A percentile compares a stretch with the other conserved stretches of the same genome.
phyloP scores from a whole-genome alignment of 345 rosid genomes.

The Anacardium occidentale region DNA sequence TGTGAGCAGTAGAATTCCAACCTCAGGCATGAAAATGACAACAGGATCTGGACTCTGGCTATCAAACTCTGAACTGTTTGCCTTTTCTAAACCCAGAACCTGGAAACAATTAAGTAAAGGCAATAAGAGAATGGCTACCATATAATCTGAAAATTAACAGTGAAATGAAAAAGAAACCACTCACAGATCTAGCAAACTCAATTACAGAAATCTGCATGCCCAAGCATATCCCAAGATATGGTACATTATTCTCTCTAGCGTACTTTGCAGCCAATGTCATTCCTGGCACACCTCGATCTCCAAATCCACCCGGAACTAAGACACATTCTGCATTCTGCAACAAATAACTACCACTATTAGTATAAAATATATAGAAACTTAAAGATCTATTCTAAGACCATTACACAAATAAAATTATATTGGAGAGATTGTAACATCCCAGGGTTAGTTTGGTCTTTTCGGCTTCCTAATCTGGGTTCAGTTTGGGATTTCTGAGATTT shows the following conservation, averaged over 20 bases:
- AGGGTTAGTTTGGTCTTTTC: too few species aligned
- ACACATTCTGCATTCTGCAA: slow-evolving; percentile 86
- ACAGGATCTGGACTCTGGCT: slow-evolving; percentile 71
- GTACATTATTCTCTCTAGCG: slow-evolving; percentile 86
- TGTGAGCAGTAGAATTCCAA: slow-evolving; percentile 22
- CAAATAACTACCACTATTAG: background rate
- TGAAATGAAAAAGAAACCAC: slow-evolving; percentile 30
- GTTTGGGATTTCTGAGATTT: too few species aligned
- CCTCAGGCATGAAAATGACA: slow-evolving; percentile 97
- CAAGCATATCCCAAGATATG: slow-evolving; percentile 93
- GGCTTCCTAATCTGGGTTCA: too few species aligned
- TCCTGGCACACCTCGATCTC: slow-evolving; percentile 94
- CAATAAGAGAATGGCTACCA: background rate
- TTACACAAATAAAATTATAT: slow-evolving; percentile 4
- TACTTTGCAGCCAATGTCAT: slow-evolving; percentile 93
- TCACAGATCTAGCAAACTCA: slow-evolving; percentile 87
- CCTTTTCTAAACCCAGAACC: slow-evolving; percentile 78
- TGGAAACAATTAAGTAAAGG: slow-evolving; percentile 30
- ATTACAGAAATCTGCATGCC: slow-evolving; percentile 99
- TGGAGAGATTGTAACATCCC: too few species aligned
- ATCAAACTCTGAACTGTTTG: slow-evolving; percentile 89
- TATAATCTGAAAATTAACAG: slow-evolving; percentile 5
- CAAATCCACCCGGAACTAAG: slow-evolving; percentile 98
- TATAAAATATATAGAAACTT: background rate
- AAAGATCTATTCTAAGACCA: background rate